Percentiles rank a stretch among this genome's conserved stretches.
phyloP scores from a whole-genome alignment of 108 stramenopile species.

The Discostella pseudostelligera region DNA sequence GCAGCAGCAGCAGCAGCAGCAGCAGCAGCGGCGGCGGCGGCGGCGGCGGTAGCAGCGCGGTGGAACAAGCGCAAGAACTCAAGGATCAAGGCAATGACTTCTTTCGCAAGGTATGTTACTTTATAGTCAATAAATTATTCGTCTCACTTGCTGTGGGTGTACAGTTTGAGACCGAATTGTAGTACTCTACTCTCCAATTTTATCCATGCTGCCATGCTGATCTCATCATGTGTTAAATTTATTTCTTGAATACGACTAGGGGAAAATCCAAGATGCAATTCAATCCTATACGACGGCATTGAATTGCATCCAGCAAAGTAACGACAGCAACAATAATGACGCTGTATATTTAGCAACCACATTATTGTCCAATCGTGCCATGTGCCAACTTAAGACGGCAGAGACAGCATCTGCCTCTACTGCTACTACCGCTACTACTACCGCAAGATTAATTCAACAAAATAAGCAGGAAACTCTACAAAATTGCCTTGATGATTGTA shows the following conservation, averaged over 20 bases:
- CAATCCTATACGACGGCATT: conserved; percentile 50
- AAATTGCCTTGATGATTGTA: conserved; percentile 71
- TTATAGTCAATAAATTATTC: no score
- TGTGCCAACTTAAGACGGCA: conserved; percentile 60
- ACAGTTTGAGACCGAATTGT: no score
- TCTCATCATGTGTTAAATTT: conserved; percentile 5
- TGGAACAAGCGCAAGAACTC: conserved; percentile 28
- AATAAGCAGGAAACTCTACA: conserved; percentile 29
- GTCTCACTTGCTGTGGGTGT: no score
- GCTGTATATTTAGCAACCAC: conserved; percentile 42
- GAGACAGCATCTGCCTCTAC: conserved; percentile 1
- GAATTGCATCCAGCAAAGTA: conserved; percentile 37
- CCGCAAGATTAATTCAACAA: not conserved
- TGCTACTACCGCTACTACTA: not conserved
- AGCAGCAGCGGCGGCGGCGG: not conserved
- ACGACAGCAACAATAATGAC: not conserved
- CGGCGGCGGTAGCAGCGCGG: not conserved
- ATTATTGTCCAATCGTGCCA: conserved; percentile 76
- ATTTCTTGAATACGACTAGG: conserved; percentile 13
- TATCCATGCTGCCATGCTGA: not conserved
- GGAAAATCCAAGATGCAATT: conserved; percentile 48
- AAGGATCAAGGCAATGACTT: conserved; percentile 69
- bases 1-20: not conserved
- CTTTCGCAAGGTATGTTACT: conserved; percentile 68
- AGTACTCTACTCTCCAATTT: not conserved